These are phyloP conservation scores for Starmerella bombi DNA, from an alignment of 805 yeast genomes.

Conservation along the genomic window DNA sequence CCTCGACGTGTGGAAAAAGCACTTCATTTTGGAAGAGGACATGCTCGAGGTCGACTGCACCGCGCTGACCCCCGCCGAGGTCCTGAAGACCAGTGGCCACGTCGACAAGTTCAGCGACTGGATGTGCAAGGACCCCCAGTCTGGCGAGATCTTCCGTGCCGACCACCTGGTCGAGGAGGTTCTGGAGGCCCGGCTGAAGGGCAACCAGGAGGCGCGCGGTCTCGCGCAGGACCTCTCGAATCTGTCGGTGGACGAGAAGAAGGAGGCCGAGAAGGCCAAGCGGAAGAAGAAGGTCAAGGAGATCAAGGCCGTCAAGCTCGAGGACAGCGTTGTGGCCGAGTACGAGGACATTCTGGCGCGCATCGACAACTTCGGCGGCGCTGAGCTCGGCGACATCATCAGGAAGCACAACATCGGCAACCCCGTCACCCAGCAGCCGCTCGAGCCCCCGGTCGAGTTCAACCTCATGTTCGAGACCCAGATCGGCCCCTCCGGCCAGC, in stretches of 20 bases:
- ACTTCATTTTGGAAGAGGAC: conserved; percentile 92
- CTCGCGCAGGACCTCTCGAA: conserved; percentile 27
- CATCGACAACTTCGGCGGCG: conserved; percentile 92
- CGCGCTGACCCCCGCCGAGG: conserved; percentile 95
- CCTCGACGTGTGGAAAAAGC: conserved; percentile 93
- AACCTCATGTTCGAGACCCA: conserved; percentile 98
- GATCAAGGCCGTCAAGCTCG: conserved; percentile 75
- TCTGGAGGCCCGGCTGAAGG: conserved; percentile 87
- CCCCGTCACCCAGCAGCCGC: conserved; percentile 76
- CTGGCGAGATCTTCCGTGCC: conserved; percentile 97
- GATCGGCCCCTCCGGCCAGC: conserved; percentile 94
- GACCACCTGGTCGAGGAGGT: conserved; percentile 98
- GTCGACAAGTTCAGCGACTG: conserved; percentile 98
- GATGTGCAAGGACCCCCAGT: conserved; percentile 93
- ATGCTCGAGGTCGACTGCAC: conserved; percentile 98
- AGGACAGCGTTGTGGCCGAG: conserved; percentile 63
- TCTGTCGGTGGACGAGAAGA: conserved; percentile 44
- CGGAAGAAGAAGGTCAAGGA: conserved; percentile 87
- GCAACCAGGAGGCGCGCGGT: conserved; percentile 96
- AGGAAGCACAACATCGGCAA: conserved; percentile 68
- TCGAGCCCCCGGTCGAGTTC: conserved; percentile 88
- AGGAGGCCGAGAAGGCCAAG: conserved; percentile 74
- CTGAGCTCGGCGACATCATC: conserved; percentile 81
- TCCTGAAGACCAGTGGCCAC: conserved; percentile 95
- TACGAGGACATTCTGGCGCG: conserved; percentile 73